Evolutionary conservation across 495 filamentous ascomycete species (phyloP), one percentile per base, ranked within the genome.

Genomic region (Usnea hakonensis): DNA sequence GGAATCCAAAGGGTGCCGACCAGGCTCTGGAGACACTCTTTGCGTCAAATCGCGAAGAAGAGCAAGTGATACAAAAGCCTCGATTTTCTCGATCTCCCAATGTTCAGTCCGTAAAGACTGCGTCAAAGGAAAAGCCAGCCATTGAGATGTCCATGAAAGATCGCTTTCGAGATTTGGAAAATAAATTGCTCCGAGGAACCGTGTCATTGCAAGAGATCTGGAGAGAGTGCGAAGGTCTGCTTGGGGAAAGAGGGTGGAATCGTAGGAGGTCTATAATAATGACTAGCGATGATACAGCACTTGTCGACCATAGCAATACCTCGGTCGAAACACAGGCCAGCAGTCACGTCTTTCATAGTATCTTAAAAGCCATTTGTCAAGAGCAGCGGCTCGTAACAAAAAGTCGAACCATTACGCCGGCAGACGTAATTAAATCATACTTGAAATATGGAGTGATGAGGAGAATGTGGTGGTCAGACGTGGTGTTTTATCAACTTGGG

Each of bases 401-500:
- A 1, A 52, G 33, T 50, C 35, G 7, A 43, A 30, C 19, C 16
- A n/a, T 58, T 11, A 56, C 61, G 2, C 61, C 65, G 10, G 53
- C 46, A 48, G 52, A 63, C n/a, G 61, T 59, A 28, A 60, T 67
- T 14, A 40, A 16, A 30, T 30, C 36, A 7, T 67, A 67, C 35
- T 21, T 33, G n/a, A 40, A 60, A n/a, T 13, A 67, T 52, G 61
- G 50, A 2, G 40, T 35, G 23, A 57, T 67, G 54, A 61, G 50
- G 54, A 61, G 50, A 44, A 11, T 33, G 14, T 67, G 65, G 65
- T 67, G 65, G 65, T 38, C 55, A 38, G 8, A 52, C 4, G 46
- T 64, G 33, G 35, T 67, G 44, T 67, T 61, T 61, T 37, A 36
- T 38, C 65, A 67, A 44, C 52, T 67, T 38, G 62, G 48, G 1